Conservation (phyloP, 306 rosid species). For the Prosopis cineraria region DNA sequence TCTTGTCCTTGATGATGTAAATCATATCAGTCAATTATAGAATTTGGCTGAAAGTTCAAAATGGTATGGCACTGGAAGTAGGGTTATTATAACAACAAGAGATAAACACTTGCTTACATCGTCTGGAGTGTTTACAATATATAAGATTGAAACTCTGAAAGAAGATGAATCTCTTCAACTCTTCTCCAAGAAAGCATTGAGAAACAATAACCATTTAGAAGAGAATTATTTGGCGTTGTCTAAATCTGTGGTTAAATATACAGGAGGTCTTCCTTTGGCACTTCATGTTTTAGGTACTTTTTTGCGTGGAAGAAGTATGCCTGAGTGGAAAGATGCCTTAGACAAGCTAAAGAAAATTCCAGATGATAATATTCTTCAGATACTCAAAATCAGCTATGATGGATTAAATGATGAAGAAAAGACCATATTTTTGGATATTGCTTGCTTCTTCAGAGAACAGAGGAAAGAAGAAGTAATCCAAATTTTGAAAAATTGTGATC, state of each 20-base stretch:
- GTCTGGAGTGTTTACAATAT: neutral
- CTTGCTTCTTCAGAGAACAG: neutral
- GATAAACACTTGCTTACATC: neutral
- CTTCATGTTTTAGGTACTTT: neutral
- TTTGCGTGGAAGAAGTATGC: neutral
- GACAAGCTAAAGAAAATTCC: neutral
- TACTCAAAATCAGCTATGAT: neutral
- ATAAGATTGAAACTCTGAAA: neutral
- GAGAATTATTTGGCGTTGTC: neutral
- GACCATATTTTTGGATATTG: neutral
- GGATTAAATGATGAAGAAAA: neutral
- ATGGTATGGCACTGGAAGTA: neutral
- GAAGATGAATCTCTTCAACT: neutral
- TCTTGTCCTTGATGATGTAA: neutral
- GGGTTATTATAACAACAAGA: neutral
- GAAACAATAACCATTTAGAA: neutral
- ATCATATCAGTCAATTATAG: neutral
- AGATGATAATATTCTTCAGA: neutral
- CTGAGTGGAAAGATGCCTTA: neutral
- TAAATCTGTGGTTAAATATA: neutral
- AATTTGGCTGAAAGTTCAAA: neutral
- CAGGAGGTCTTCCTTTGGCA: neutral
- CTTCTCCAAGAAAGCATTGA: neutral
- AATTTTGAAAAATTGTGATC: neutral
- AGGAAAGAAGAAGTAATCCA: neutral